A percentile compares a stretch with the other conserved stretches of the same genome.
Conservation (phyloP, 2,329 filamentous ascomycete species). For the Meredithiella fracta region DNA sequence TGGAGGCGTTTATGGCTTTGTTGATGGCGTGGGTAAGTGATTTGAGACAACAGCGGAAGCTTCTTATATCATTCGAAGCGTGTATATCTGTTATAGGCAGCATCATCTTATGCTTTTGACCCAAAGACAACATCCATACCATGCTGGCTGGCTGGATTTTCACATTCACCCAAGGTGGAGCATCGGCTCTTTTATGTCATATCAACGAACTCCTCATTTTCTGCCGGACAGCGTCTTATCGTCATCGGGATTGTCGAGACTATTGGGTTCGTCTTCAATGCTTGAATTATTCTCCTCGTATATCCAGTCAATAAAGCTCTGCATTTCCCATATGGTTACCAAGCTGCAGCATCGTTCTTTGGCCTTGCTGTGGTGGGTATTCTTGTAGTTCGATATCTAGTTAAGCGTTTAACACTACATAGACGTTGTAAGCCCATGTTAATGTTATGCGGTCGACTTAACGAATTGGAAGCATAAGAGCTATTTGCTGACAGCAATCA, state of each 20-base stretch:
- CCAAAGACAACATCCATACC: constrained; percentile 20
- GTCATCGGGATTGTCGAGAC: constrained; percentile 34
- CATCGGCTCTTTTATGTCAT: constrained; percentile 26
- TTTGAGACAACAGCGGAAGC: constrained; percentile 34
- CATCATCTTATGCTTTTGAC: constrained; percentile 22
- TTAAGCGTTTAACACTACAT: not conserved
- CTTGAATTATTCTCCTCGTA: constrained; percentile 27
- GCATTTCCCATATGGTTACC: constrained; percentile 25
- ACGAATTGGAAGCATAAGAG: not conserved
- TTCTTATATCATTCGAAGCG: constrained; percentile 34
- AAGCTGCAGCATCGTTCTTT: constrained; percentile 21
- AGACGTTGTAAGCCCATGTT: not conserved
- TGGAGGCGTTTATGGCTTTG: constrained; percentile 32
- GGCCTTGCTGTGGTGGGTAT: constrained; percentile 18
- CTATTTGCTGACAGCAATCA: not conserved
- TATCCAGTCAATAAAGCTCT: constrained; percentile 24
- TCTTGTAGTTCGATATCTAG: constrained; percentile 15
- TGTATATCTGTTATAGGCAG: constrained; percentile 22
- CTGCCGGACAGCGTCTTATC: constrained; percentile 32
- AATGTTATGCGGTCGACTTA: not conserved
- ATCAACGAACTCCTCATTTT: constrained; percentile 30
- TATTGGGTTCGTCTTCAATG: constrained; percentile 27
- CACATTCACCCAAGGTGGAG: constrained; percentile 22
- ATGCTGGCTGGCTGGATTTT: constrained; percentile 25
- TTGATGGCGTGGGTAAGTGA: constrained; percentile 37